phyloP scores from a whole-genome alignment of 2,329 filamentous ascomycete genomes.

The Paecilomyces fulvus region DNA sequence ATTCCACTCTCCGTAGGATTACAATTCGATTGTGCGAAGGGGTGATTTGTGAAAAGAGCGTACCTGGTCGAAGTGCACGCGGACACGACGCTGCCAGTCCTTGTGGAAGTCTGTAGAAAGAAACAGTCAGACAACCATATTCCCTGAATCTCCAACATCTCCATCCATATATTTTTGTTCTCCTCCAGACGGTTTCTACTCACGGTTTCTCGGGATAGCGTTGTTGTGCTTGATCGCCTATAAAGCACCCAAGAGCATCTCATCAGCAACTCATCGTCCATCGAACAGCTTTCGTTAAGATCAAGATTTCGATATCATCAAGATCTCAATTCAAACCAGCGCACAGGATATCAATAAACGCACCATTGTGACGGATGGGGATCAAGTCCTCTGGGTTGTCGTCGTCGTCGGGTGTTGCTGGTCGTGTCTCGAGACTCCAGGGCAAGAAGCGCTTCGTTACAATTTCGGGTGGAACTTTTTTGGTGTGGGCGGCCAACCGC shows the following conservation, averaged over 20 bases:
- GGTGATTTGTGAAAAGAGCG: conserved; percentile 34
- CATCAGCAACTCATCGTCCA: conserved; percentile 20
- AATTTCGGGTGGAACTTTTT: conserved; percentile 32
- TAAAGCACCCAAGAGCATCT: conserved; percentile 16
- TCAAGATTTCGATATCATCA: conserved; percentile 9
- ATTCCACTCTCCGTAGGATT: background rate
- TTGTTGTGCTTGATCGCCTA: conserved; percentile 99
- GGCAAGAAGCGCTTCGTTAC: conserved; percentile 20
- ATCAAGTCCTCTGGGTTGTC: conserved; percentile 41
- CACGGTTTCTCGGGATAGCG: conserved; percentile 93
- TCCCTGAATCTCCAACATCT: conserved; percentile 9
- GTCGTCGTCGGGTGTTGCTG: conserved; percentile 38
- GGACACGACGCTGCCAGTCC: conserved; percentile 99
- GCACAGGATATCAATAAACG: conserved; percentile 21
- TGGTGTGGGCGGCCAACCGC: conserved; percentile 32
- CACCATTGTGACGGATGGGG: conserved; percentile 47
- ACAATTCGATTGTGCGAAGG: background rate
- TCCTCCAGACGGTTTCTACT: conserved; percentile 31
- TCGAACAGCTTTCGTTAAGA: conserved; percentile 12
- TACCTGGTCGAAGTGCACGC: conserved; percentile 99
- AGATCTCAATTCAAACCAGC: conserved; percentile 5
- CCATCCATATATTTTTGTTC: conserved; percentile 10
- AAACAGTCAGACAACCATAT: conserved; percentile 19
- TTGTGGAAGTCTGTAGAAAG: conserved; percentile 78
- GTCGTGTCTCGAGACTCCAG: conserved; percentile 35